A percentile compares a stretch with the other conserved stretches of the same genome.
Conservation (phyloP, 2,329 filamentous ascomycete species). For the Magnaporthiopsis incrustans region DNA sequence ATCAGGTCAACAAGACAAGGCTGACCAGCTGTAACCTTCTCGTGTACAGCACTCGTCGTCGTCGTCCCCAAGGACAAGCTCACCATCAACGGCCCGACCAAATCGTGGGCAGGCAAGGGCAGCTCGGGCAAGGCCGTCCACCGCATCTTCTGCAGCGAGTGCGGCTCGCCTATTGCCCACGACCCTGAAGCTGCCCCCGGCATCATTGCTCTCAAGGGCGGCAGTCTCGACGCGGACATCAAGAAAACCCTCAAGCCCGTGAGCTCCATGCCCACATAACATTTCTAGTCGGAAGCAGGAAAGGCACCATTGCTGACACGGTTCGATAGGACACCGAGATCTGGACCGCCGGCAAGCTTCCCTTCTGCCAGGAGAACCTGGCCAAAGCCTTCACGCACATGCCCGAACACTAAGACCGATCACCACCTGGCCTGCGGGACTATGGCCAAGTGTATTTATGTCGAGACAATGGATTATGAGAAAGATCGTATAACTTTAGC, state of each 20-base stretch:
- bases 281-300: no score
- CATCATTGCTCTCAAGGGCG: constrained; percentile 63
- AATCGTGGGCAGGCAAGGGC: constrained; percentile 54
- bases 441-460: not conserved
- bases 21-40: not conserved
- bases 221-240: constrained; percentile 53
- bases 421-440: no score
- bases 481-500: not conserved
- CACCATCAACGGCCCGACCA: constrained; percentile 53
- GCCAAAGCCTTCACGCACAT: constrained; percentile 56
- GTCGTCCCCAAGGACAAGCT: constrained; percentile 61
- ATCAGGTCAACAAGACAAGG: not conserved
- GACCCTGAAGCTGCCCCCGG: constrained; percentile 62
- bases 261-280: constrained; percentile 17
- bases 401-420: constrained; percentile 40
- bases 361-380: constrained; percentile 60
- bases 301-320: not conserved
- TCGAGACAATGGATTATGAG: not conserved
- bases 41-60: constrained; percentile 48
- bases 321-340: constrained; percentile 54
- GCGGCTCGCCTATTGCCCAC: constrained; percentile 62
- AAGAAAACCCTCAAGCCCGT: constrained; percentile 62
- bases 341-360: constrained; percentile 61
- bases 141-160: constrained; percentile 62
- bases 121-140: constrained; percentile 55